These are phyloP conservation scores for Physocladia obscura DNA, from an alignment of 192 early-diverging fungal genomes.

Conservation along the genomic window DNA sequence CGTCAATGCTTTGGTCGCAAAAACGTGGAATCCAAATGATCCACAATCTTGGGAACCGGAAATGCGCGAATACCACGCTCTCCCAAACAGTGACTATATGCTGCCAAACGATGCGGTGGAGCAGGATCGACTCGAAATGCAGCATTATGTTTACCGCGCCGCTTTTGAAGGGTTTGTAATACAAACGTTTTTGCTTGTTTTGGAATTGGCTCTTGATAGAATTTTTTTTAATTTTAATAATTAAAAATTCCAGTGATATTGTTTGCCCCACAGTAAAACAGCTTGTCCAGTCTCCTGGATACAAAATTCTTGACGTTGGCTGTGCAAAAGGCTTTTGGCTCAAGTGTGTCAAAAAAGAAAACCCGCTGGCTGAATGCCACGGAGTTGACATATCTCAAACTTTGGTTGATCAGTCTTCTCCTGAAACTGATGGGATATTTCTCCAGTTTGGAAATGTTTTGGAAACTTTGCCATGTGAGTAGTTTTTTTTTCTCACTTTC, in stretches of 20 bases:
- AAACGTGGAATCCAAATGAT: too few relatives aligned
- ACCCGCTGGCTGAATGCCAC: not conserved
- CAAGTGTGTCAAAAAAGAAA: not conserved
- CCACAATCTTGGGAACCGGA: too few relatives aligned
- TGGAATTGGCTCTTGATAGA: too few relatives aligned
- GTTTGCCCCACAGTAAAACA: not conserved
- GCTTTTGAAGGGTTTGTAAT: too few relatives aligned
- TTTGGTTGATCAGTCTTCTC: not conserved
- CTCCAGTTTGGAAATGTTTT: constrained; percentile 15
- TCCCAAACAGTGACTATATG: not conserved
- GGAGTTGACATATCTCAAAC: constrained; percentile 5
- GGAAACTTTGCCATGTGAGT: constrained; percentile 12
- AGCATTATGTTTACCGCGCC: too few relatives aligned
- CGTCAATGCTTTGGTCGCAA: too few relatives aligned
- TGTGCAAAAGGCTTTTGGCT: too few relatives aligned
- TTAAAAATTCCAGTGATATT: not conserved
- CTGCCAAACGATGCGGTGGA: not conserved
- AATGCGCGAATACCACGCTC: not conserved
- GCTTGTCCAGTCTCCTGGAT: too few relatives aligned
- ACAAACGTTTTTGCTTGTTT: too few relatives aligned
- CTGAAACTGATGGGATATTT: not conserved
- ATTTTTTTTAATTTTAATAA: too few relatives aligned
- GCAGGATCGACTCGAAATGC: not conserved
- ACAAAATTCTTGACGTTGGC: too few relatives aligned
- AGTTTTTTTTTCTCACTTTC: not conserved